Evolutionary conservation across 257 asterid species (phyloP), one percentile per base, ranked within the genome.

Genomic region (Capsicum pubescens): DNA sequence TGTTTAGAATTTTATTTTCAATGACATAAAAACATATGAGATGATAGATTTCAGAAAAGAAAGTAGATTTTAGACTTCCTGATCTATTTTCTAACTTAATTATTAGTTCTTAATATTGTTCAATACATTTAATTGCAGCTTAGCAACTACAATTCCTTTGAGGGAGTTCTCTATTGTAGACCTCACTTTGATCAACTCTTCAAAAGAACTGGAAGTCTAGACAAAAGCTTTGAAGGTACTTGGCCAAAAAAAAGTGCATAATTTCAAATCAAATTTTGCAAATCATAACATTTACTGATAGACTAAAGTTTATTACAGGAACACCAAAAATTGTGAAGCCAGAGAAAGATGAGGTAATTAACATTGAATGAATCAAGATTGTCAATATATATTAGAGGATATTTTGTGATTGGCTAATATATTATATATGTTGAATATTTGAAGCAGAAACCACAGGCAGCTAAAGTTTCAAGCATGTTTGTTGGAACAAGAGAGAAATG

Each of bases 121-220:
- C 21, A 17, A 17, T 64, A 48, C 54, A 58, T 76, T 76, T 1
- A 60, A 83, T 81, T 83, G 69, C 97, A 94, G 99, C 90, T 94
- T 36, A 95, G 91, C 19, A 95, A 95, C 87, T 94, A 92, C 93
- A 95, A 95, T 88, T 95, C 99, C 79, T 94, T 95, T 66, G 99
- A 95, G 88, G 99, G 99, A 87, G 98, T 94, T 84, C 93, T 94
- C 8, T 95, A 95, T 56, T 95, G 99, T 88, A 94, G 99, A 90
- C 99, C 99, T 72, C 99, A 95, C 90, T 95, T 93, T 86, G 99
- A 95, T 91, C 99, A 95, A 91, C 92, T 94, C 84, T 94, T 91
- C 91, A 95, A 95, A 80, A 91, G 95, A 90, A 95, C 99, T 76
- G 99, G 99, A 63, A 95, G 99, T 85, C 88, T 95, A 19, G 97